Base-by-base conservation (phyloP, 2,329 filamentous ascomycete species). In the Cladosporium austrohemisphaericum region DNA sequence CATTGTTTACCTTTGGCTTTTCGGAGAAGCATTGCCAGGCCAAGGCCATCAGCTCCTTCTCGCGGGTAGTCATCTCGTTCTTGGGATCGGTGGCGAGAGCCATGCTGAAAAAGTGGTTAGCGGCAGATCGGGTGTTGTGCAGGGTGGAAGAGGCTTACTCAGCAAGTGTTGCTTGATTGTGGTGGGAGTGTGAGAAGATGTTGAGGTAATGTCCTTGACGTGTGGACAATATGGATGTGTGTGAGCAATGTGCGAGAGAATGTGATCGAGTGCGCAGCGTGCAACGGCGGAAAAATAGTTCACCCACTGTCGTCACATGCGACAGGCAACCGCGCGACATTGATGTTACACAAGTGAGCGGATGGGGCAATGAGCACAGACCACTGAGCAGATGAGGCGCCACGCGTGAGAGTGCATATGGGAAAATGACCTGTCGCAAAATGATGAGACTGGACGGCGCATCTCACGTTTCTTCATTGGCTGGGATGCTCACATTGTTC, bases 21-120 rank as follows among this genome's bases (percentile, higher is more conserved):
- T 53, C 57, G 13, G 52, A 53, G 44, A 62, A 61, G 43, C 60
- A 62, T 52, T 57, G 59, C 52, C 56, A 64, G 46, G 58, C 57
- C 11, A 53, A n/a, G 2, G 55, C 47, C 52, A 63, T 55, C 28
- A 63, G 29, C 45, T 59, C 23, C 35, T 41, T 41, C 50, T 64
- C 61, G 31, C 56, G 56, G 11, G 57, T 57, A 36, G 56, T 58
- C 49, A 63, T 58, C 29, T 26, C 31, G 46, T 53, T 37, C 14
- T 49, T 41, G 37, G 40, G 28, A 8, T 33, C 28, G 18, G 13
- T 22, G 40, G 5, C 18, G 26, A 28, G 40, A 3, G 40, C 37
- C 23, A 40, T 40, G 23, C 22, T 40, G 37, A 9, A 22, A 25
- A 4, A 14, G 31, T 16, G 6, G 8, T 40, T 26, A 18, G 37